These are phyloP conservation scores for Incumbomyces lentus DNA, from an alignment of 2,329 filamentous ascomycete genomes.

Conservation along the genomic window DNA sequence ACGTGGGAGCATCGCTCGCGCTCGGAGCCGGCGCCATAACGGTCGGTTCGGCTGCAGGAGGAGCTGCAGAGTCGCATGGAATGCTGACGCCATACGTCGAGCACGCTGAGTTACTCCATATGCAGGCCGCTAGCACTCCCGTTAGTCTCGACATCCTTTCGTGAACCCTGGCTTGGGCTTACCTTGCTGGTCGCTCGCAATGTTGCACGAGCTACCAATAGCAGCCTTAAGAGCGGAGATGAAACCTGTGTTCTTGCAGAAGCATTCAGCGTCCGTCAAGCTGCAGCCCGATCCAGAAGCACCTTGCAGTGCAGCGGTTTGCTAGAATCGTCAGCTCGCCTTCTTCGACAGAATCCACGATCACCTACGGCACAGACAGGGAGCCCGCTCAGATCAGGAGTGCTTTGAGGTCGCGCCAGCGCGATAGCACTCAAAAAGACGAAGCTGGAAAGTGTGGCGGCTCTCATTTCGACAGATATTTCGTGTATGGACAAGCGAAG, in stretches of 20 bases:
- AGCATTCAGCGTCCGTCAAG: not conserved
- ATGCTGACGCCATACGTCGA: conserved; percentile 1
- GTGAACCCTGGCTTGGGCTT: not conserved
- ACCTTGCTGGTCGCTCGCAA: conserved; percentile 1
- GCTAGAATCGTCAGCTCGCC: not conserved
- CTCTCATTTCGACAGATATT: not conserved
- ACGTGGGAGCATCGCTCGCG: not conserved
- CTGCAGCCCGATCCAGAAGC: not conserved
- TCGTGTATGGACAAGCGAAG: no score
- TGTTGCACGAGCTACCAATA: not conserved
- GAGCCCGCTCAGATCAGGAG: not conserved
- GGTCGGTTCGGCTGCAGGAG: not conserved
- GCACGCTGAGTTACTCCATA: conserved; percentile 6
- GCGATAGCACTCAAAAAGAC: not conserved
- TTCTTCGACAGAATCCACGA: not conserved
- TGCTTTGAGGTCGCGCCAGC: not conserved
- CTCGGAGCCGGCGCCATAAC: not conserved
- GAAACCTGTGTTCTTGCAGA: conserved; percentile 2
- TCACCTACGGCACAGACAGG: conserved; percentile 4
- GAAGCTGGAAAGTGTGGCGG: not conserved
- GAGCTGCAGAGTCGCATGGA: not conserved
- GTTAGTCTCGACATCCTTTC: not conserved
- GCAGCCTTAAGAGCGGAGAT: not conserved
- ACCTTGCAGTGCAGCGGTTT: conserved; percentile 2
- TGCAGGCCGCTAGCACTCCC: not conserved